Percentiles rank a stretch among this genome's conserved stretches.
Conservation (phyloP, 371 early-diverging fungal genomes). For the Chytridium lagenaria region DNA sequence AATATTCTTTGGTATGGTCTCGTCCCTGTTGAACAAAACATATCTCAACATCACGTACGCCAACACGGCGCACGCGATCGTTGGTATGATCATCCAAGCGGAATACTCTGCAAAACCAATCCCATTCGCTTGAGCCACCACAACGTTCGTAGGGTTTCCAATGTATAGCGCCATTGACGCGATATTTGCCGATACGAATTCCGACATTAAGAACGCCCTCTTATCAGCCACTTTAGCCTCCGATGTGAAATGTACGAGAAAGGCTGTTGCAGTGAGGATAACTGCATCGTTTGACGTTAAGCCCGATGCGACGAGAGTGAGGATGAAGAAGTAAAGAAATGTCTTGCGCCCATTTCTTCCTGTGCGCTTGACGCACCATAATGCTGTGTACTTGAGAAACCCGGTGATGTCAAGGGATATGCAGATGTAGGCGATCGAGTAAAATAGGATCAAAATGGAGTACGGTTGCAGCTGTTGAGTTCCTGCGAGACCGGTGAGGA, state of each 20-base stretch:
- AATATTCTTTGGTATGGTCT: slow-evolving; percentile 18
- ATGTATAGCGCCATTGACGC: slow-evolving; percentile 85
- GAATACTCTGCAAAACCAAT: slow-evolving; percentile 77
- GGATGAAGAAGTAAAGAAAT: slow-evolving; percentile 69
- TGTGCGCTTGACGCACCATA: slow-evolving; percentile 68
- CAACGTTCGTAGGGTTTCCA: slow-evolving; percentile 85
- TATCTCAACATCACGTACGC: slow-evolving; percentile 47
- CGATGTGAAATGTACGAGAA: slow-evolving; percentile 72
- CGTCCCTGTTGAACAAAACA: slow-evolving; percentile 34
- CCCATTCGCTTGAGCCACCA: slow-evolving; percentile 77
- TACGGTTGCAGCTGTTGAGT: slow-evolving; percentile 69
- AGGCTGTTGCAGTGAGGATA: slow-evolving; percentile 75
- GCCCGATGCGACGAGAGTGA: slow-evolving; percentile 75
- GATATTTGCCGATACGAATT: slow-evolving; percentile 48
- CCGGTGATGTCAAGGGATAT: slow-evolving; percentile 84
- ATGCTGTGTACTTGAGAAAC: slow-evolving; percentile 71
- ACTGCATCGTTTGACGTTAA: slow-evolving; percentile 84
- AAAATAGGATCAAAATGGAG: slow-evolving; percentile 76
- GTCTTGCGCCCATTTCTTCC: slow-evolving; percentile 67
- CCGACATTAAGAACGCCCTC: slow-evolving; percentile 29
- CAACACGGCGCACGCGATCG: slow-evolving; percentile 60
- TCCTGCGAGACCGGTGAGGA: slow-evolving; percentile 70
- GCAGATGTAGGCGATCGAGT: slow-evolving; percentile 80
- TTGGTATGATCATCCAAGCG: slow-evolving; percentile 81
- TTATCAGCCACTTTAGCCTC: slow-evolving; percentile 57